Percentiles rank a stretch among this genome's conserved stretches.
These are phyloP conservation scores for Acorus calamus DNA, from an alignment of 106 monocot genomes.

Conservation along the genomic window DNA sequence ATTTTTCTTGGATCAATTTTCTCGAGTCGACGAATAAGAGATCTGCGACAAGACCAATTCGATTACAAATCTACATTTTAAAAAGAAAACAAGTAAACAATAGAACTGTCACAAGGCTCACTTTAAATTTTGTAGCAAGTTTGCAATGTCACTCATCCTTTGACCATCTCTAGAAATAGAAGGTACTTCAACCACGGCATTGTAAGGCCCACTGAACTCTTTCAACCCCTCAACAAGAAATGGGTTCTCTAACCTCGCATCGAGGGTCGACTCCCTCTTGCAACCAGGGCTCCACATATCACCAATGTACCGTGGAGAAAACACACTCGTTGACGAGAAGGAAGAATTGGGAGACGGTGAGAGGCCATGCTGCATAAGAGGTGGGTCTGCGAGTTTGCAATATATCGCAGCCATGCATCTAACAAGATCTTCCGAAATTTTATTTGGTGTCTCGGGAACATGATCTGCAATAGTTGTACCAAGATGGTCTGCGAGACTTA, in stretches of 20 bases:
- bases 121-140: conserved; percentile 59
- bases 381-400: conserved; percentile 67
- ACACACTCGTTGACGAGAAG: conserved; percentile 71
- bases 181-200: conserved; percentile 75
- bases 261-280: conserved; percentile 44
- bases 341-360: conserved; percentile 70
- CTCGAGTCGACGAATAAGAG: conserved; percentile 47
- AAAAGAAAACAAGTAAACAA: not conserved
- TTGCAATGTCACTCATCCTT: conserved; percentile 37
- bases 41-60: conserved; percentile 22
- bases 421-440: conserved; percentile 75
- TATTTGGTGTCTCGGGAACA: conserved; percentile 52
- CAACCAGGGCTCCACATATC: conserved; percentile 64
- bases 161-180: conserved; percentile 37
- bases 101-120: conserved; percentile 7
- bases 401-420: conserved; percentile 73
- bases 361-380: conserved; percentile 29
- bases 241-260: conserved; percentile 59
- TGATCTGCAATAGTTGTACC: not conserved
- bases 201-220: conserved; percentile 93
- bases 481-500: not conserved
- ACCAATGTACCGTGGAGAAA: conserved; percentile 63
- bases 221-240: conserved; percentile 5
- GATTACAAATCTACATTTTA: not conserved
- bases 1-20: conserved; percentile 53